Percentiles rank a stretch among this genome's conserved stretches.
These are phyloP conservation scores for Moesziomyces sp. DNA, from an alignment of 1,284 basidiomycete genomes.

Conservation along the genomic window DNA sequence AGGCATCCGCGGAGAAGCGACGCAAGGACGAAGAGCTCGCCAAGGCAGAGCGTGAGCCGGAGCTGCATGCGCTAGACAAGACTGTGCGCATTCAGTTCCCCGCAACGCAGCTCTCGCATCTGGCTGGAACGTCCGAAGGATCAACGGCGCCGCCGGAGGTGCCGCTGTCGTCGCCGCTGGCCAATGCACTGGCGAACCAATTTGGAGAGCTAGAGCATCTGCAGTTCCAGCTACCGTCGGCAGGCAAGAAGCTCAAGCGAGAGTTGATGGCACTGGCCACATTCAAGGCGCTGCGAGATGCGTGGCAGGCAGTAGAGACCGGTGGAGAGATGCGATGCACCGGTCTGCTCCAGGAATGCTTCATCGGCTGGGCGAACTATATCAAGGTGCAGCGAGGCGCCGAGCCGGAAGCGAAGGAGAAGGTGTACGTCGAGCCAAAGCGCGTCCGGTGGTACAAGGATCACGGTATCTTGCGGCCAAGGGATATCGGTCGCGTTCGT, in stretches of 20 bases:
- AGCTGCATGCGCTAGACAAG: conserved; percentile 49
- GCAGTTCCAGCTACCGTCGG: conserved; percentile 31
- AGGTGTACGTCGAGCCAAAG: conserved; percentile 36
- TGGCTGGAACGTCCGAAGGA: conserved; percentile 14
- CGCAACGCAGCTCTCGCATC: conserved; percentile 31
- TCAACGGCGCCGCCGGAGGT: conserved; percentile 5
- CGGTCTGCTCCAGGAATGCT: conserved; percentile 55
- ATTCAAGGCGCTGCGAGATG: conserved; percentile 47
- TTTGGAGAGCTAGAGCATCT: conserved; percentile 54
- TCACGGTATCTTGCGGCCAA: conserved; percentile 19
- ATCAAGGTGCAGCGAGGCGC: conserved; percentile 8
- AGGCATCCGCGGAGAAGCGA: conserved; percentile 14
- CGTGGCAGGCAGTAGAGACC: conserved; percentile 53
- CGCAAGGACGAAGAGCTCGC: conserved; percentile 27
- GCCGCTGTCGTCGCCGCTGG: conserved; percentile 43
- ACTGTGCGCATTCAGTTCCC: conserved; percentile 59
- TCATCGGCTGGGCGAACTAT: conserved; percentile 58
- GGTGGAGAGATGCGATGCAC: conserved; percentile 56
- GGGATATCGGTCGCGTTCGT: conserved; percentile 33
- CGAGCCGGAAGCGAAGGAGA: conserved; percentile 22
- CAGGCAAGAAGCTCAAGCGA: conserved; percentile 40
- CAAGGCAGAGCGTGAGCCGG: conserved; percentile 25
- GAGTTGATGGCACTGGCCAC: conserved; percentile 54
- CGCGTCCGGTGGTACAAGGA: conserved; percentile 34
- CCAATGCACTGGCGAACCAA: conserved; percentile 18